phyloP scores from a whole-genome alignment of 192 early-diverging fungal genomes.

The Lobosporangium transversale region DNA sequence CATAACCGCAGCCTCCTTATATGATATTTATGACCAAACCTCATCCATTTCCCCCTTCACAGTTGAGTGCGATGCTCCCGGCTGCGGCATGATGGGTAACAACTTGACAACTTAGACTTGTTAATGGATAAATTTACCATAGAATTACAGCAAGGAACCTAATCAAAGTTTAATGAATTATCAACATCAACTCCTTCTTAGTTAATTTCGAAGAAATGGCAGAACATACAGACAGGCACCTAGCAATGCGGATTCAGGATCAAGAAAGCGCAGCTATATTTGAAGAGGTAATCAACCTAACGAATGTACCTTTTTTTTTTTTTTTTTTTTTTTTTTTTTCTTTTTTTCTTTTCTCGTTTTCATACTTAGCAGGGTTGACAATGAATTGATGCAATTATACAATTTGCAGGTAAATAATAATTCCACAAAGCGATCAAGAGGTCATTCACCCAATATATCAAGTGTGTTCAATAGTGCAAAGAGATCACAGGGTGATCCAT shows the following conservation, averaged over 20 bases:
- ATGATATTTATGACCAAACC: neutral
- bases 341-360: no score
- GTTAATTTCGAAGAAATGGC: slow-evolving; percentile 36
- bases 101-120: neutral
- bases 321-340: no score
- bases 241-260: slow-evolving; percentile 33
- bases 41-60: neutral
- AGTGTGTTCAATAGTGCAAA: neutral
- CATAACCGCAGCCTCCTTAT: neutral
- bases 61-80: slow-evolving; percentile 36
- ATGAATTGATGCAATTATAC: no score
- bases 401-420: no score
- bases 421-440: neutral
- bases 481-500: no score
- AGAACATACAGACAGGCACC: slow-evolving; percentile 40
- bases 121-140: no score
- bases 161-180: no score
- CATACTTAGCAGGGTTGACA: no score
- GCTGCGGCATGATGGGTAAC: slow-evolving; percentile 29
- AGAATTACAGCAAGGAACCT: no score
- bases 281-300: slow-evolving; percentile 2
- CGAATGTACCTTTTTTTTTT: neutral
- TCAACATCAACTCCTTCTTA: no score
- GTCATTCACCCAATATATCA: neutral
- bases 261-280: neutral